Conservation (phyloP, 805 yeast species). For the Maudiozyma serrabonitensis region DNA sequence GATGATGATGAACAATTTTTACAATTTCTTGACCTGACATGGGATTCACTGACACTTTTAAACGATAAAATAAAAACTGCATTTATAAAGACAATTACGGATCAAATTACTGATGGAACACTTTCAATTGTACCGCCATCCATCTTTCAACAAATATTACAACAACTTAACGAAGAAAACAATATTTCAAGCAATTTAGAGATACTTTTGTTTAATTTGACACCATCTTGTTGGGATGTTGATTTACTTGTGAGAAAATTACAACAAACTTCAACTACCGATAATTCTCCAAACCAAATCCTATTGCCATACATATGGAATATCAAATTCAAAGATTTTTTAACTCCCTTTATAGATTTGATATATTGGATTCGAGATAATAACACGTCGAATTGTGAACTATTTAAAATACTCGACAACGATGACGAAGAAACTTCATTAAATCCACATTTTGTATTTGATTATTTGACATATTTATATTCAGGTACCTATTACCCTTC, state of each 20-base stretch:
- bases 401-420: slow-evolving; percentile 1
- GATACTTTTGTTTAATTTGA: slow-evolving; percentile 59
- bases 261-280: slow-evolving; percentile 20
- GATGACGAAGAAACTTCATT: not conserved
- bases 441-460: slow-evolving; percentile 31
- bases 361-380: slow-evolving; percentile 19
- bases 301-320: slow-evolving; percentile 62
- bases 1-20: not conserved
- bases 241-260: slow-evolving; percentile 66
- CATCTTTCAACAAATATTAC: slow-evolving; percentile 53
- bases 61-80: not conserved
- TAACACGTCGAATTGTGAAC: not conserved
- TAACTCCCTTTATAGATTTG: slow-evolving; percentile 60
- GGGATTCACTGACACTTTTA: slow-evolving; percentile 5
- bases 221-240: slow-evolving; percentile 60
- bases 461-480: slow-evolving; percentile 57
- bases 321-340: slow-evolving; percentile 54
- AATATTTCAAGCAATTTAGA: slow-evolving; percentile 35
- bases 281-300: not conserved
- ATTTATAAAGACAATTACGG: not conserved
- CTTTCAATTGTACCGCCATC: slow-evolving; percentile 48
- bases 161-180: not conserved
- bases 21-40: slow-evolving; percentile 3
- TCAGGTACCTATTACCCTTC: slow-evolving; percentile 80
- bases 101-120: not conserved